Evolutionary conservation across 2,329 filamentous ascomycete species (phyloP), one percentile per base, ranked within the genome.

Genomic region (Aspergillus japonicus): DNA sequence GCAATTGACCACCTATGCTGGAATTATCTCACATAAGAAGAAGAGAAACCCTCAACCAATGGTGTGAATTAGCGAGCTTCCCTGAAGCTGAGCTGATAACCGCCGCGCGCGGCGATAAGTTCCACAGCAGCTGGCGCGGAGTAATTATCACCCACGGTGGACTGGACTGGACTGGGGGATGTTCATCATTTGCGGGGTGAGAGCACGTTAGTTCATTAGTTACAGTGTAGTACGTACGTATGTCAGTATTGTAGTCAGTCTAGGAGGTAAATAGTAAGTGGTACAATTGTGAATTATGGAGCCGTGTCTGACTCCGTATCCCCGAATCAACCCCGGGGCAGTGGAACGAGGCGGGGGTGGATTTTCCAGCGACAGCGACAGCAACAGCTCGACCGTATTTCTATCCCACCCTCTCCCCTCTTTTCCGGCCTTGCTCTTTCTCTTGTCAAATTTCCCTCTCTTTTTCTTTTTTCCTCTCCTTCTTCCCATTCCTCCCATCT

Each of bases 301-400:
- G 19, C 21, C 8, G 14, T 47, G 16, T 7, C 19, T 14, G 35
- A 47, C 35, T 54, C 52, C 52, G 35, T 54, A 47, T 54, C 52
- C 16, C 52, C 52, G 52, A 47, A 29, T 55, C 16, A 29, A 47
- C 53, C 53, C 53, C 53, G 53, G 53, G 42, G 53, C 44, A 55
- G 53, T 55, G 53, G 53, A 55, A 55, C 53, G 56, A 61, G 62
- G 60, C 59, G 60, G 60, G 56, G 60, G 26, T 29, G 26, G 26
- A 29, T 29, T 29, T 29, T 10, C 26, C 26, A 29, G 26, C 26
- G 26, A 29, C 26, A 10, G 26, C 26, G 26, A 29, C 7, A 52
- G 24, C 33, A 35, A 7, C 7, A 33, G 31, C 47, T 29, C 31
- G 54, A 54, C 39, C 47, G 54, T 66, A 65, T 67, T 66, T 66